These are phyloP conservation scores for Boletus rubescentipes DNA, from an alignment of 768 basidiomycete species.

Conservation along the genomic window DNA sequence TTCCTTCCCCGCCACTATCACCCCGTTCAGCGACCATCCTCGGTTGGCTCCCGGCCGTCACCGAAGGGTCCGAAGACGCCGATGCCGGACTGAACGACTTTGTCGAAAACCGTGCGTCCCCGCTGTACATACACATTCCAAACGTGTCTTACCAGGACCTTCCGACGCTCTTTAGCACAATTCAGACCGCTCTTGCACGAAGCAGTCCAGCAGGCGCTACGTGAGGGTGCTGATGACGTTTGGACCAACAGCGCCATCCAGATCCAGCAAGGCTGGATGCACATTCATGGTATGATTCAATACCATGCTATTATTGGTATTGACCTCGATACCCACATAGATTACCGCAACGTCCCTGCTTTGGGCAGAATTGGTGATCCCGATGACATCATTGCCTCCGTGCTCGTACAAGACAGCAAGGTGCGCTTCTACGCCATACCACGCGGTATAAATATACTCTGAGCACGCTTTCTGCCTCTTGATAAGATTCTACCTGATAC, in stretches of 20 bases:
- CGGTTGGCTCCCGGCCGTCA: slow-evolving; percentile 67
- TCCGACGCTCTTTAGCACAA: slow-evolving; percentile 39
- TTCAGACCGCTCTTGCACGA: slow-evolving; percentile 64
- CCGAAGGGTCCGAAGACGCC: slow-evolving; percentile 28
- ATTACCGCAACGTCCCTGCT: slow-evolving; percentile 72
- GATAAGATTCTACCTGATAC: slow-evolving; percentile 64
- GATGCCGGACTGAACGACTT: slow-evolving; percentile 70
- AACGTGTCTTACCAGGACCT: not conserved
- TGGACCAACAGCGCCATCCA: slow-evolving; percentile 65
- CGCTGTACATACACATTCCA: not conserved
- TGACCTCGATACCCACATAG: slow-evolving; percentile 34
- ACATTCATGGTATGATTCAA: slow-evolving; percentile 55
- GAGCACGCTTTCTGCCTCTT: not conserved
- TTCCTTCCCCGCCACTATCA: slow-evolving; percentile 43
- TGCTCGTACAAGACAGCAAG: slow-evolving; percentile 68
- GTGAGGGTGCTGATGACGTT: slow-evolving; percentile 61
- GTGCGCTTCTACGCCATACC: slow-evolving; percentile 32
- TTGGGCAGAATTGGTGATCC: slow-evolving; percentile 76
- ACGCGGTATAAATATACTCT: not conserved
- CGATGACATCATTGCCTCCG: slow-evolving; percentile 80
- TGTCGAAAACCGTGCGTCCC: slow-evolving; percentile 60
- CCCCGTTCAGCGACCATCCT: slow-evolving; percentile 53
- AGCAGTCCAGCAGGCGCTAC: slow-evolving; percentile 53
- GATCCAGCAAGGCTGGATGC: slow-evolving; percentile 81
- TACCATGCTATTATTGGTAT: not conserved